These are phyloP conservation scores for Syzygium syzygioides DNA, from an alignment of 441 rosid genomes.

Conservation along the genomic window DNA sequence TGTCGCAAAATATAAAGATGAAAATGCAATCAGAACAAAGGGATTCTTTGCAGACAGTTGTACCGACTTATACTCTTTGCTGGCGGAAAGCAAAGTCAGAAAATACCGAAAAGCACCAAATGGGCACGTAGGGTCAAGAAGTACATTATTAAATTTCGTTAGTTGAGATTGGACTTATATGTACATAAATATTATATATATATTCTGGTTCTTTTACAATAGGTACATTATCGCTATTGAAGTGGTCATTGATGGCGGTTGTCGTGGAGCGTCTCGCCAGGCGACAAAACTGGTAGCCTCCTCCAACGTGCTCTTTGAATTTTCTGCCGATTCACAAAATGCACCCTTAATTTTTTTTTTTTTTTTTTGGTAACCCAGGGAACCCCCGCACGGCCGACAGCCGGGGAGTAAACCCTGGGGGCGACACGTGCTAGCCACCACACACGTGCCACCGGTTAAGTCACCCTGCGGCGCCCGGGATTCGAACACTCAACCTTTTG, in stretches of 20 bases:
- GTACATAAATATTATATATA: background rate
- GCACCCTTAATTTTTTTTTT: background rate
- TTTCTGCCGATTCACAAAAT: background rate
- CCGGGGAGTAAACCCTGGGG: too few species aligned
- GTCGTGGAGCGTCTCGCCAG: background rate
- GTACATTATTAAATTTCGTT: background rate
- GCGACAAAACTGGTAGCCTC: background rate
- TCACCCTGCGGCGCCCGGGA: too few species aligned
- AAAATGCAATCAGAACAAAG: background rate
- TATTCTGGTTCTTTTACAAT: background rate
- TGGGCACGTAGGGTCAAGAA: background rate
- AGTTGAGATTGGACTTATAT: background rate
- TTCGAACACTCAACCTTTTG: too few species aligned
- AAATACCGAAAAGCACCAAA: background rate
- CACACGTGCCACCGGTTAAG: too few species aligned
- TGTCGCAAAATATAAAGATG: background rate
- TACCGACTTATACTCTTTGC: background rate
- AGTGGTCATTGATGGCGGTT: background rate
- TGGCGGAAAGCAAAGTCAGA: background rate
- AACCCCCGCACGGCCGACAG: too few species aligned
- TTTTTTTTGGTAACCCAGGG: too few species aligned
- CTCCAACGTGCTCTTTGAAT: background rate
- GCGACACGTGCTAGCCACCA: too few species aligned
- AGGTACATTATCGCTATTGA: background rate
- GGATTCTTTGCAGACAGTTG: background rate